These are phyloP conservation scores for Chaetomiaceae sp. DNA, from an alignment of 2,329 filamentous ascomycete genomes.

Conservation along the genomic window DNA sequence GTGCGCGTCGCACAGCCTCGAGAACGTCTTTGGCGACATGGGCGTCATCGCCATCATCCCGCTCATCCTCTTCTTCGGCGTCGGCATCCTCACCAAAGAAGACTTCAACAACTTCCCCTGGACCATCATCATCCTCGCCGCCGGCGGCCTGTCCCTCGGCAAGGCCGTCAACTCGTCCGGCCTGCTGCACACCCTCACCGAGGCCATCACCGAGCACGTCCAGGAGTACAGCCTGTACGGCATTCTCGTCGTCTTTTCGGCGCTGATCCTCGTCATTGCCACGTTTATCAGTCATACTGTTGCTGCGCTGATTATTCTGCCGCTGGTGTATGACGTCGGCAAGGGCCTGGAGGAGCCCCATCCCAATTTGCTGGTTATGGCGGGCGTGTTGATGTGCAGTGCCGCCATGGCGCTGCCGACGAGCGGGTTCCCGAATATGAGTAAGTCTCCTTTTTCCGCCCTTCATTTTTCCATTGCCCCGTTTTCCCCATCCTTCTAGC, in stretches of 20 bases:
- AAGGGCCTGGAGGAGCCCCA: constrained; percentile 81
- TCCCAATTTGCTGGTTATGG: constrained; percentile 94
- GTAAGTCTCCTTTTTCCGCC: constrained; percentile 55
- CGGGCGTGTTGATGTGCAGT: constrained; percentile 89
- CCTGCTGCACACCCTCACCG: constrained; percentile 81
- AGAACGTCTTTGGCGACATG: constrained; percentile 91
- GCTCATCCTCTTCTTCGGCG: constrained; percentile 92
- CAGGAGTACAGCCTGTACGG: constrained; percentile 77
- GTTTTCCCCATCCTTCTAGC: not conserved
- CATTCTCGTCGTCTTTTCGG: constrained; percentile 79
- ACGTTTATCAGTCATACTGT: constrained; percentile 98
- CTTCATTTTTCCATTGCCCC: constrained; percentile 2
- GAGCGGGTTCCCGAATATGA: constrained; percentile 98
- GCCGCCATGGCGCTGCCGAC: constrained; percentile 97
- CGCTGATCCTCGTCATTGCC: constrained; percentile 82
- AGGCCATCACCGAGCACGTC: constrained; percentile 67
- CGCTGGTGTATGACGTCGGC: constrained; percentile 83
- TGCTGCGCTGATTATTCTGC: constrained; percentile 88
- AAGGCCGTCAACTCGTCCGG: constrained; percentile 94
- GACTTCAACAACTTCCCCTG: constrained; percentile 99
- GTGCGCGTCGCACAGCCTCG: constrained; percentile 88
- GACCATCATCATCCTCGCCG: constrained; percentile 98
- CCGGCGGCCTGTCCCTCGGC: constrained; percentile 84
- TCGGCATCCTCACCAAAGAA: constrained; percentile 93
- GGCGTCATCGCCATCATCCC: constrained; percentile 96